A percentile compares a stretch with the other conserved stretches of the same genome.
Evolutionary conservation across 2,329 filamentous ascomycete species (phyloP).

Genomic region (Fusarium robinianum): DNA sequence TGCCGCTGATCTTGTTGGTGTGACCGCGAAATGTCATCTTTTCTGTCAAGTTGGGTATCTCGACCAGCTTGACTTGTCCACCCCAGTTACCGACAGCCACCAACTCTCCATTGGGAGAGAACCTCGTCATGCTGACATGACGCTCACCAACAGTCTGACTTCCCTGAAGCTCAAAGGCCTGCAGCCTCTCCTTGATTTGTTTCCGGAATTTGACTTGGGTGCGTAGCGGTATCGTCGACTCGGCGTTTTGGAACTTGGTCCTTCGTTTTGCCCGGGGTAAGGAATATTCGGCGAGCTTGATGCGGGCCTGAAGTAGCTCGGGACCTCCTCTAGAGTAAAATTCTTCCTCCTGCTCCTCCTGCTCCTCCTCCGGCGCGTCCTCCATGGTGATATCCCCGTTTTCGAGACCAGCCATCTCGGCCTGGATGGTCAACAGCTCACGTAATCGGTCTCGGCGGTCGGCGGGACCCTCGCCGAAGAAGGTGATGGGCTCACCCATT

Average conservation of each 20-base stretch:
- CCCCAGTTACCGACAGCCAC: slow-evolving; percentile 93
- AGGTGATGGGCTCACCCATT: slow-evolving; percentile 88
- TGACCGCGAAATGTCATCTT: slow-evolving; percentile 80
- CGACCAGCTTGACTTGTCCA: slow-evolving; percentile 83
- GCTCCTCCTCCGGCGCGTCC: slow-evolving; percentile 62
- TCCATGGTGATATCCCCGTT: slow-evolving; percentile 65
- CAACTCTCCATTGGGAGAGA: slow-evolving; percentile 81
- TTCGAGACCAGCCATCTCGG: slow-evolving; percentile 62
- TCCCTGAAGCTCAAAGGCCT: slow-evolving; percentile 86
- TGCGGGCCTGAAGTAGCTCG: slow-evolving; percentile 74
- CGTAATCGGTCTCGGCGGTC: slow-evolving; percentile 87
- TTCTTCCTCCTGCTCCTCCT: slow-evolving; percentile 81
- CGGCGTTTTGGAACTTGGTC: slow-evolving; percentile 75
- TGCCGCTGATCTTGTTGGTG: slow-evolving; percentile 83
- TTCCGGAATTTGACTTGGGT: slow-evolving; percentile 94
- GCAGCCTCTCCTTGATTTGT: slow-evolving; percentile 79
- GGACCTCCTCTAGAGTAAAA: slow-evolving; percentile 88
- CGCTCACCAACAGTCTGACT: slow-evolving; percentile 91
- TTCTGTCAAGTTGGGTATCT: slow-evolving; percentile 80
- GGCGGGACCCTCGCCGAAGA: slow-evolving; percentile 87
- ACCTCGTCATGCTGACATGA: slow-evolving; percentile 87
- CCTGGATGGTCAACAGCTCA: slow-evolving; percentile 75
- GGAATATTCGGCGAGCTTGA: slow-evolving; percentile 80
- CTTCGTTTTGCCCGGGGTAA: slow-evolving; percentile 80
- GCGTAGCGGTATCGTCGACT: slow-evolving; percentile 80